Conservation (phyloP, 2,329 filamentous ascomycete species). For the Aspergillus ustus region DNA sequence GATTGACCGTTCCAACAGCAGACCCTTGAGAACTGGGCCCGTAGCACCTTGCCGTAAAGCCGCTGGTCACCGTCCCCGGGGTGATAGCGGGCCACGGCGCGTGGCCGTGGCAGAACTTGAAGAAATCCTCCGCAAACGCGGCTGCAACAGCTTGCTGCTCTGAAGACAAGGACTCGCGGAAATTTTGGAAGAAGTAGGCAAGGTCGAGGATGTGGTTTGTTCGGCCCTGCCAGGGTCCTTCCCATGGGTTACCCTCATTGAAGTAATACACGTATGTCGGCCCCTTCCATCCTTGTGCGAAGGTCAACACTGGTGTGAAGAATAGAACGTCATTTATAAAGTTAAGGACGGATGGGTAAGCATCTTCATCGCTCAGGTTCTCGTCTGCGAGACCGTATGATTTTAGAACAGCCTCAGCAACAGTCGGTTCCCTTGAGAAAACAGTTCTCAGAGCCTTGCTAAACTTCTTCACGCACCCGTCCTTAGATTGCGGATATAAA, state of each 20-base stretch:
- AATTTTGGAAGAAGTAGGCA: conserved; percentile 54
- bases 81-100: conserved; percentile 36
- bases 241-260: conserved; percentile 55
- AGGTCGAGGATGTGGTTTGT: conserved; percentile 53
- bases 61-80: conserved; percentile 20
- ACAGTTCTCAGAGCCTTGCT: conserved; percentile 25
- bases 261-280: conserved; percentile 50
- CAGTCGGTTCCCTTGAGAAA: conserved; percentile 29
- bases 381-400: conserved; percentile 46
- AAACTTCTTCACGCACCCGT: conserved; percentile 30
- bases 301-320: conserved; percentile 48
- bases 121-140: conserved; percentile 43
- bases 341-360: conserved; percentile 47
- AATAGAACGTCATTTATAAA: conserved; percentile 54
- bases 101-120: conserved; percentile 46
- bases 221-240: conserved; percentile 46
- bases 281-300: conserved; percentile 44
- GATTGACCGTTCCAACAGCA: conserved; percentile 11
- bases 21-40: conserved; percentile 27
- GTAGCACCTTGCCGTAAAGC: conserved; percentile 33
- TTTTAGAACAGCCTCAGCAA: conserved; percentile 36
- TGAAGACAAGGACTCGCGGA: conserved; percentile 42
- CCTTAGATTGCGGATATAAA: conserved; percentile 28
- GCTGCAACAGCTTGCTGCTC: conserved; percentile 37
- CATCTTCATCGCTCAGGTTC: conserved; percentile 46